Percentiles rank a stretch among this genome's conserved stretches.
phyloP scores from a whole-genome alignment of 352 stramenopile genomes.

The Globisporangium cederbergense region DNA sequence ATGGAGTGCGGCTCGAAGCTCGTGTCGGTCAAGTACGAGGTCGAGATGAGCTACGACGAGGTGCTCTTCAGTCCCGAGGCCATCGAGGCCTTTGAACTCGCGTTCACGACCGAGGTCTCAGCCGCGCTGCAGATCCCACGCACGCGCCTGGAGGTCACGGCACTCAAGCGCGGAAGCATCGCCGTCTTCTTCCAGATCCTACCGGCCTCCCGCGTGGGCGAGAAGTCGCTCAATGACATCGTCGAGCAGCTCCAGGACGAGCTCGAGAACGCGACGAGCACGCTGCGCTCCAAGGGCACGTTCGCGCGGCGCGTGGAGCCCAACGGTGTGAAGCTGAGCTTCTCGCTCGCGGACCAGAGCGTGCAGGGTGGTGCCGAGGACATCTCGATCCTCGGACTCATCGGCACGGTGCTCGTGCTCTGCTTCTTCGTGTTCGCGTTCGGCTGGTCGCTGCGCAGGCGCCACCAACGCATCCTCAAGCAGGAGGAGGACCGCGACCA shows the following conservation, averaged over 20 bases:
- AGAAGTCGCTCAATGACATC: slow-evolving; percentile 66
- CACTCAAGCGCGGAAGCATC: slow-evolving; percentile 56
- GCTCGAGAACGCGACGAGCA: slow-evolving; percentile 49
- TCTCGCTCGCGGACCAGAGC: slow-evolving; percentile 62
- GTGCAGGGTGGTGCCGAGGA: slow-evolving; percentile 57
- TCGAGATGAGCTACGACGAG: slow-evolving; percentile 77
- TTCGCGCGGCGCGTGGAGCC: slow-evolving; percentile 61
- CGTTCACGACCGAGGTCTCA: slow-evolving; percentile 64
- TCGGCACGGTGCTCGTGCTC: slow-evolving; percentile 59
- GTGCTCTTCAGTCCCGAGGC: slow-evolving; percentile 57
- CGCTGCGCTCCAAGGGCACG: slow-evolving; percentile 59
- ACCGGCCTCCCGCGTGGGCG: slow-evolving; percentile 47
- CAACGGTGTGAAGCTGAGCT: slow-evolving; percentile 59
- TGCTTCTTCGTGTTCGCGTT: slow-evolving; percentile 57
- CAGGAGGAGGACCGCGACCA: slow-evolving; percentile 15
- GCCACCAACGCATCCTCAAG: slow-evolving; percentile 46
- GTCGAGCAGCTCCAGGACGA: slow-evolving; percentile 57
- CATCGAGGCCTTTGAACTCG: slow-evolving; percentile 50
- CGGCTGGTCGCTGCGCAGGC: slow-evolving; percentile 52
- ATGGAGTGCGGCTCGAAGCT: slow-evolving; percentile 76
- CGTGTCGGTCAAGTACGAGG: slow-evolving; percentile 58
- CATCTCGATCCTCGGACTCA: slow-evolving; percentile 58
- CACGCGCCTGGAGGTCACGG: slow-evolving; percentile 52
- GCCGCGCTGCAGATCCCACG: slow-evolving; percentile 55
- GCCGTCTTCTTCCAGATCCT: slow-evolving; percentile 66